Base-by-base conservation (phyloP, 2,329 filamentous ascomycete genomes). In the Exutisphaerella laricina region DNA sequence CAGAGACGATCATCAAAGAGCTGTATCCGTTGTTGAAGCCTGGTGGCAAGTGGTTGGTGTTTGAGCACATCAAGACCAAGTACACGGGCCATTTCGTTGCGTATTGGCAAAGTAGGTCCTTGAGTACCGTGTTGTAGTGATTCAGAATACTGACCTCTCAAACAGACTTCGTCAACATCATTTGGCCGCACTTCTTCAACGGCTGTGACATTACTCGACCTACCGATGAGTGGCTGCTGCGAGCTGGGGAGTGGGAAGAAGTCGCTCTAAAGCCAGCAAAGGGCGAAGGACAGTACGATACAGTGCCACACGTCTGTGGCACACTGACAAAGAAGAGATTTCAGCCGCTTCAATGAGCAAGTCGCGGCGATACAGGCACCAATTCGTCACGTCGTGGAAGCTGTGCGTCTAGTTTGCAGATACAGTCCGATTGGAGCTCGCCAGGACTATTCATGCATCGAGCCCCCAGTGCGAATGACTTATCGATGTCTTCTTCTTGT, bases 21-120 rank as follows among this genome's bases (percentile, higher is more conserved):
- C 60, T 83, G 21, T 81, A 80, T 58, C 62, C 67, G 22, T 72
- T 74, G 39, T 66, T 83, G 46, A 80, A 78, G 62, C 73, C 75
- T 4, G 79, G 79, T 4, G 79, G 79, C 0, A 65, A 73, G 26
- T 82, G 78, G 78, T 78, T 80, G 48, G 70, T 78, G 1, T 82
- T 73, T 51, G 79, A 83, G 65, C 79, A 83, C 54, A 75, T 83
- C 28, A 55, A 46, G 51, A 65, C 62, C 28, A 64, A 61, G 46
- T 62, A 57, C 41, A 44, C 48, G 30, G 45, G 51, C 2, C 45
- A 62, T 7, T 59, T 65, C 46, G 60, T 64, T 6, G 56, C 37
- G 2, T 54, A 51, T 41, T 66, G 63, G 63, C 62, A 65, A 41
- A 48, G 62, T 64, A 33, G 50, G 61, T 53, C n/a, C n/a, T n/a